Percentiles rank a stretch among this genome's conserved stretches.
These are phyloP conservation scores for Cytospora paraplurivora DNA, from an alignment of 2,329 filamentous ascomycete species.

Conservation along the genomic window DNA sequence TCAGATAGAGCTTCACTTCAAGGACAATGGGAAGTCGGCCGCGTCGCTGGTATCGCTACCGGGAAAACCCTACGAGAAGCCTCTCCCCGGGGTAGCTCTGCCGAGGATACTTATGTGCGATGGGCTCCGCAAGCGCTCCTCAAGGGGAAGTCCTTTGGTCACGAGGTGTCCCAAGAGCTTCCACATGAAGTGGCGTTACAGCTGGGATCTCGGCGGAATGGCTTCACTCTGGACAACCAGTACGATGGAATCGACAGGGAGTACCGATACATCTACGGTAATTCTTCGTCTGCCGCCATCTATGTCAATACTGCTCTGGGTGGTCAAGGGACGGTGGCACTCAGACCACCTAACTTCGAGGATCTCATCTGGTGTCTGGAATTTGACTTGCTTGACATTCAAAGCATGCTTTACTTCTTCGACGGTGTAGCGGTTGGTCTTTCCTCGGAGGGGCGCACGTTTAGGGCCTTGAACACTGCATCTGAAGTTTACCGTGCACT, in stretches of 20 bases:
- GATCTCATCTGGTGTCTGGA: slow-evolving; percentile 2
- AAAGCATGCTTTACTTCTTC: not conserved
- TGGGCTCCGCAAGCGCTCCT: not conserved
- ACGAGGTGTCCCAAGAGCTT: not conserved
- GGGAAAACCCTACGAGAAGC: not conserved
- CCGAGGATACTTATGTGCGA: not conserved
- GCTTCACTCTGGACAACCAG: not conserved
- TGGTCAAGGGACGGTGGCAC: no score
- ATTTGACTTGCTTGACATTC: not conserved
- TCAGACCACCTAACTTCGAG: not conserved
- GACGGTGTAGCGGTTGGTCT: no score
- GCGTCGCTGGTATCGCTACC: not conserved
- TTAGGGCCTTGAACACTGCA: not conserved
- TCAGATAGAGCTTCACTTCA: not conserved
- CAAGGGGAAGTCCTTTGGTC: not conserved
- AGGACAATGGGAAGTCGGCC: not conserved
- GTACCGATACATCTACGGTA: not conserved
- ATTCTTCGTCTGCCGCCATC: not conserved
- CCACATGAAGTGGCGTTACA: not conserved
- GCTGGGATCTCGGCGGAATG: not conserved
- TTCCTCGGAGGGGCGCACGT: not conserved
- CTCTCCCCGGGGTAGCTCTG: not conserved
- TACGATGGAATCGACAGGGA: not conserved
- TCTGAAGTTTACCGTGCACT: not conserved
- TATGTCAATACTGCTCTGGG: not conserved